Percentiles rank a stretch among this genome's conserved stretches.
These are phyloP conservation scores for Berberis vulgaris DNA, from an alignment of 164 flowering plant genomes.

Conservation along the genomic window DNA sequence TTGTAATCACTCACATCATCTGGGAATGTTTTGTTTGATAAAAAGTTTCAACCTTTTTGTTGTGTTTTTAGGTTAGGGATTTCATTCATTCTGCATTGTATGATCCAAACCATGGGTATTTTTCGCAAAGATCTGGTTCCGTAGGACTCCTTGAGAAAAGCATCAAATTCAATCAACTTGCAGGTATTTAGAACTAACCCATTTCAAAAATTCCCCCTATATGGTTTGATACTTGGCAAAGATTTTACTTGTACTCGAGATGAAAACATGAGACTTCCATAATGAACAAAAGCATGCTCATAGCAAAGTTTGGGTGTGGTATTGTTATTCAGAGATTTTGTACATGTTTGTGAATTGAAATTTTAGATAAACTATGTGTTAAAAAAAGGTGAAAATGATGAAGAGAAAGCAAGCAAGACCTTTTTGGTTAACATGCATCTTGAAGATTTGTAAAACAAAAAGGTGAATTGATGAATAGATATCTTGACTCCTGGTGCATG, in stretches of 20 bases:
- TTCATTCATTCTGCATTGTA: constrained; percentile 74
- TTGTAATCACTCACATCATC: not conserved
- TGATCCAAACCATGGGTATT: constrained; percentile 76
- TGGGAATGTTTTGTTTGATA: not conserved
- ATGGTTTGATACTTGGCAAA: too few relatives aligned
- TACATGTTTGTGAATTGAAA: not conserved
- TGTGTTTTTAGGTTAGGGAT: constrained; percentile 64
- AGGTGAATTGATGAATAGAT: too few relatives aligned
- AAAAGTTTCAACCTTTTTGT: not conserved
- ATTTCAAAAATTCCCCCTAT: not conserved
- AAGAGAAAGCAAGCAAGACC: too few relatives aligned
- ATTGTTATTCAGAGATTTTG: not conserved
- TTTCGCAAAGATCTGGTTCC: constrained; percentile 63
- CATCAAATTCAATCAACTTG: constrained; percentile 74
- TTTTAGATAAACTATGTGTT: too few relatives aligned
- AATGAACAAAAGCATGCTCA: not conserved
- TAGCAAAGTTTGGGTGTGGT: too few relatives aligned
- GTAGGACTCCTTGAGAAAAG: constrained; percentile 75
- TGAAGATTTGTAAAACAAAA: too few relatives aligned
- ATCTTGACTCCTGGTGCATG: too few relatives aligned
- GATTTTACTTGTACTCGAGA: too few relatives aligned
- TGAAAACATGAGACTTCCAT: not conserved
- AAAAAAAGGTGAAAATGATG: too few relatives aligned
- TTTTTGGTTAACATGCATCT: too few relatives aligned
- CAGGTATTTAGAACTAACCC: constrained; percentile 30